A percentile compares a stretch with the other conserved stretches of the same genome.
Evolutionary conservation across 257 asterid species (phyloP).

Genomic region (Nicotiana obtusifolia): DNA sequence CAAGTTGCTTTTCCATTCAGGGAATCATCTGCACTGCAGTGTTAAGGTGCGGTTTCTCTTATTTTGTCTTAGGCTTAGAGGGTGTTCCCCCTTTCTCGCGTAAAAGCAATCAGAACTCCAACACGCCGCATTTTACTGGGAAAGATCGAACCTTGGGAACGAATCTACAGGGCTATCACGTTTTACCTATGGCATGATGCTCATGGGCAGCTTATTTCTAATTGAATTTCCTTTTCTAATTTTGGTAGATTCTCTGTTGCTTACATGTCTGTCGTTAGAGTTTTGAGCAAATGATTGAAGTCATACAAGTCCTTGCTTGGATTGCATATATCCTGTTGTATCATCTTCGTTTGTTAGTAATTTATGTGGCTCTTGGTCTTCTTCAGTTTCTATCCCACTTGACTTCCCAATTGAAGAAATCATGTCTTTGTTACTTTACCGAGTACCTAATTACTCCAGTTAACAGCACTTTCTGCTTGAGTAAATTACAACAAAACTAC

Average conservation of each 20-base stretch:
- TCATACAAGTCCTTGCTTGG: not conserved
- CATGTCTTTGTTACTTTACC: not conserved
- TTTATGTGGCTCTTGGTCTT: not conserved
- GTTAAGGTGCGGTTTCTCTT: not conserved
- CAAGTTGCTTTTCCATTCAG: not conserved
- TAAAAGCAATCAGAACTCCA: too few relatives aligned
- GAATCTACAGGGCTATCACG: too few relatives aligned
- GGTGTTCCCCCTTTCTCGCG: too few relatives aligned
- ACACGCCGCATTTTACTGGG: too few relatives aligned
- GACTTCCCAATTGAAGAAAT: not conserved
- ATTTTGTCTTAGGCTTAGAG: not conserved
- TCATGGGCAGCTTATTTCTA: too few relatives aligned
- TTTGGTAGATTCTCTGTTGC: too few relatives aligned
- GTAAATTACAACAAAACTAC: not conserved
- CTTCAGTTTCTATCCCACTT: not conserved
- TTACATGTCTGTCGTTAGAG: not conserved
- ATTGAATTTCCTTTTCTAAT: too few relatives aligned
- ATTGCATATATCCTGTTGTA: not conserved
- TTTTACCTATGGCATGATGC: too few relatives aligned
- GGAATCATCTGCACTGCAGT: not conserved
- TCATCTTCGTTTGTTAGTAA: not conserved
- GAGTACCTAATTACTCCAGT: not conserved
- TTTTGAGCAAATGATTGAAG: not conserved
- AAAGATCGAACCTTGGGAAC: too few relatives aligned
- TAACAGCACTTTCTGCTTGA: not conserved